These are phyloP conservation scores for Cercospora sp. DNA, from an alignment of 2,329 filamentous ascomycete genomes.

Conservation along the genomic window DNA sequence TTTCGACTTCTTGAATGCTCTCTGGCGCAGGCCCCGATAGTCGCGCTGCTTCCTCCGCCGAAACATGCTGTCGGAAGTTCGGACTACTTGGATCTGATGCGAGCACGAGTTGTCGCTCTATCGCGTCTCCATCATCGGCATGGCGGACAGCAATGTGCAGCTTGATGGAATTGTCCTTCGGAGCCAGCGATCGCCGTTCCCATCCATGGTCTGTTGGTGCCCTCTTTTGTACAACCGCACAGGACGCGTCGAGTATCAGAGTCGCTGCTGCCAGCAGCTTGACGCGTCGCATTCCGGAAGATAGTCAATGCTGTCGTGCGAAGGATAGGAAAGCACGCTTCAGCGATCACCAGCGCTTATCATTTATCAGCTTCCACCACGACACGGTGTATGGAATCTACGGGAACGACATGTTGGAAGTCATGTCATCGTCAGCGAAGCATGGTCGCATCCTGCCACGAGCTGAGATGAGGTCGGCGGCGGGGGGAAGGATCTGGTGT, in stretches of 20 bases:
- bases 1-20: constrained; percentile 11
- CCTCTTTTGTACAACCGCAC: constrained; percentile 16
- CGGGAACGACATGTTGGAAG: background rate
- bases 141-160: constrained; percentile 29
- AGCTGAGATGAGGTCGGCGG: constrained; percentile 11
- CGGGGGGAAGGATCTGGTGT: background rate
- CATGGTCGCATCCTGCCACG: background rate
- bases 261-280: background rate
- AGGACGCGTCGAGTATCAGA: constrained; percentile 2
- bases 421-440: background rate
- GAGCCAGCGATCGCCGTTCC: constrained; percentile 22
- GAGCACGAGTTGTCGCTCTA: constrained; percentile 16
- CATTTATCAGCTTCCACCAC: background rate
- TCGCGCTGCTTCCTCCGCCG: constrained; percentile 10
- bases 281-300: background rate
- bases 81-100: constrained; percentile 21
- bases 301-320: background rate
- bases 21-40: constrained; percentile 17
- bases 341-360: background rate
- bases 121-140: constrained; percentile 20
- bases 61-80: constrained; percentile 25
- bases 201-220: constrained; percentile 20
- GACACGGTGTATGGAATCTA: background rate
- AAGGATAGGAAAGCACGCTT: background rate
- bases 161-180: constrained; percentile 22